Evolutionary conservation across 164 flowering plant species (phyloP).

Genomic region (Vitis labrusca): DNA sequence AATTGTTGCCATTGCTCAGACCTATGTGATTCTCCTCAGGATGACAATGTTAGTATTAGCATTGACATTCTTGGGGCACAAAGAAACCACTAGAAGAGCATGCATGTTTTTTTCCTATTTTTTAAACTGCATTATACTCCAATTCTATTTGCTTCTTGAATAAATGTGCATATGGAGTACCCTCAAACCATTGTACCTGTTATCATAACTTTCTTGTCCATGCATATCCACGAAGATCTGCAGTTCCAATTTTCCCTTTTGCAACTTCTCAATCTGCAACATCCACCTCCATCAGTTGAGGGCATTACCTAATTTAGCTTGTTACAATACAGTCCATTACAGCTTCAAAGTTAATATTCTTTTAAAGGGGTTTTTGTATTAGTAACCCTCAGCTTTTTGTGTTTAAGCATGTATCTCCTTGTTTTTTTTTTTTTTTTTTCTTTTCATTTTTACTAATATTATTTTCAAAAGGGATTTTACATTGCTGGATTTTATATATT

Average conservation of each 20-base stretch:
- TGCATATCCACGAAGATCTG: constrained; percentile 77
- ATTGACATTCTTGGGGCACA: too few relatives aligned
- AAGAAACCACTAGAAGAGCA: too few relatives aligned
- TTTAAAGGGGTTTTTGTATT: not conserved
- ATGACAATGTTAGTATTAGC: too few relatives aligned
- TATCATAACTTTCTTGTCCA: constrained; percentile 68
- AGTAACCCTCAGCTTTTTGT: not conserved
- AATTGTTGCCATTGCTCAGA: too few relatives aligned
- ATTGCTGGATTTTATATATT: too few relatives aligned
- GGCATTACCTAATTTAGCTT: not conserved
- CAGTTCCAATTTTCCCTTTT: constrained; percentile 72
- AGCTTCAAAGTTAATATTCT: not conserved
- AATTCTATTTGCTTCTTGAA: too few relatives aligned
- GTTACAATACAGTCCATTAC: not conserved
- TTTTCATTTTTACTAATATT: too few relatives aligned
- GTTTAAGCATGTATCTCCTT: not conserved
- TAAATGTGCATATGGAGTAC: not conserved
- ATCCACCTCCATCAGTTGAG: constrained; percentile 10
- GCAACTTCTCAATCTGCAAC: constrained; percentile 75
- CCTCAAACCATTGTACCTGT: constrained; percentile 46
- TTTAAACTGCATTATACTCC: too few relatives aligned
- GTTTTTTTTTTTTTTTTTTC: not conserved
- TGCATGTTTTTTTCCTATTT: too few relatives aligned
- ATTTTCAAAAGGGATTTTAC: too few relatives aligned
- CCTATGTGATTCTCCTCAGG: too few relatives aligned